A percentile compares a stretch with the other conserved stretches of the same genome.
phyloP scores from a whole-genome alignment of 257 asterid species.

The Nyctanthes arbortristis region DNA sequence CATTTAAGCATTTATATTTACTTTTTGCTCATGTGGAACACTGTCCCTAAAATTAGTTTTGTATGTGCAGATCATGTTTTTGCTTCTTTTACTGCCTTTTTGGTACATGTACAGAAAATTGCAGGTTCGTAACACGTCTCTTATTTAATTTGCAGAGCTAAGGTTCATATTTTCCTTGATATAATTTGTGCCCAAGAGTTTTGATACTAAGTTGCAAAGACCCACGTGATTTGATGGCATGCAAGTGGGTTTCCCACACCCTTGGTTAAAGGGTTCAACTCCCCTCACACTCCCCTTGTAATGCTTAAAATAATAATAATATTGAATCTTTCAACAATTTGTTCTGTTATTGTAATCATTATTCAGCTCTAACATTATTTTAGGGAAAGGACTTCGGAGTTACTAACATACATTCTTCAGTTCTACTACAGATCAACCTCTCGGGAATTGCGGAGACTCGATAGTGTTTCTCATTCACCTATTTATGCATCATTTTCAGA shows the following conservation, averaged over 20 bases:
- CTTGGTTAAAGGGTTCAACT: too few relatives aligned
- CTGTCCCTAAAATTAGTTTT: slow-evolving; percentile 14
- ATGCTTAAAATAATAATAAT: too few relatives aligned
- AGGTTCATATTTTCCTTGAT: neutral
- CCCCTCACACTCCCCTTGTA: too few relatives aligned
- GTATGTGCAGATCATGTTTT: slow-evolving; percentile 62
- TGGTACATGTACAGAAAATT: slow-evolving; percentile 78
- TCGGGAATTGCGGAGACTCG: slow-evolving; percentile 90
- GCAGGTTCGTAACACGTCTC: slow-evolving; percentile 54
- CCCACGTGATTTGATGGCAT: too few relatives aligned
- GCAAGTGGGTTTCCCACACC: too few relatives aligned
- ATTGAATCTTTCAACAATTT: too few relatives aligned
- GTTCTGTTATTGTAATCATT: too few relatives aligned
- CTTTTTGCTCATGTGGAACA: neutral
- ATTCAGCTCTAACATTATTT: too few relatives aligned
- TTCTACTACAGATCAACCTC: slow-evolving; percentile 96
- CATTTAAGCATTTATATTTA: slow-evolving; percentile 3
- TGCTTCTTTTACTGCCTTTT: slow-evolving; percentile 79
- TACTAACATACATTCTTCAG: too few relatives aligned
- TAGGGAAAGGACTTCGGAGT: too few relatives aligned
- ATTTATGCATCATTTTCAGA: slow-evolving; percentile 93
- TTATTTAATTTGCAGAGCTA: slow-evolving; percentile 8
- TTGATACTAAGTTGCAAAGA: slow-evolving; percentile 2
- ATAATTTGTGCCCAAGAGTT: neutral
- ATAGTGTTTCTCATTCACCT: slow-evolving; percentile 97